phyloP scores from a whole-genome alignment of 2,329 filamentous ascomycete species.

The Fusarium veterinarium region DNA sequence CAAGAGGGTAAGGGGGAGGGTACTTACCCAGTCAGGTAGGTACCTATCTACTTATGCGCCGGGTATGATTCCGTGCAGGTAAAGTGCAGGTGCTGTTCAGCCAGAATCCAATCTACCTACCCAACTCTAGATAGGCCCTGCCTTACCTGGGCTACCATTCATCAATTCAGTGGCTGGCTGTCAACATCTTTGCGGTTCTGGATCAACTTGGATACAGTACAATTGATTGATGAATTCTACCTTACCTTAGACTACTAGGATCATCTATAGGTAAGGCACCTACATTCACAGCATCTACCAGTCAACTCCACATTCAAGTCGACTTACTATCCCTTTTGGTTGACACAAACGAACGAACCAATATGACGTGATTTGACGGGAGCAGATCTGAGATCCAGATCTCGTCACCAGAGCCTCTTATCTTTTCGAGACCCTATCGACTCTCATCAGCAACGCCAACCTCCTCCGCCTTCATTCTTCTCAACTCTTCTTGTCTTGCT shows the following conservation, averaged over 20 bases:
- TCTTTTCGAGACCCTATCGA: background rate
- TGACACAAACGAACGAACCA: background rate
- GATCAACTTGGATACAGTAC: background rate
- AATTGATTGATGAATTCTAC: background rate
- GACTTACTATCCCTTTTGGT: background rate
- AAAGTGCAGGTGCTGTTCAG: conserved; percentile 1
- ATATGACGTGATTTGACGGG: background rate
- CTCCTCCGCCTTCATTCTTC: conserved; percentile 37
- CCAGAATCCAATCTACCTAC: background rate
- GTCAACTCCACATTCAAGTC: background rate
- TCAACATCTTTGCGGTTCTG: background rate
- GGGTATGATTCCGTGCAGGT: conserved; percentile 26
- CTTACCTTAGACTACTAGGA: background rate
- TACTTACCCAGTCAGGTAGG: background rate
- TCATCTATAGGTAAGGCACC: background rate
- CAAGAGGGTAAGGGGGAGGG: background rate
- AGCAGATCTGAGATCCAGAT: conserved; percentile 10
- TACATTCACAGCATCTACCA: background rate
- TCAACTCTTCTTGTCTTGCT: conserved; percentile 14
- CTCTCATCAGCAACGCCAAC: conserved; percentile 6
- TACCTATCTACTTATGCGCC: conserved; percentile 5
- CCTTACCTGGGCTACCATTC: background rate
- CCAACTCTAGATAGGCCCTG: background rate
- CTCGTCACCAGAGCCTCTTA: background rate
- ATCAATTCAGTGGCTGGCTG: background rate